Evolutionary conservation across 768 basidiomycete genomes (phyloP), one percentile per base, ranked within the genome.

Genomic region (Flagelloscypha sp.): DNA sequence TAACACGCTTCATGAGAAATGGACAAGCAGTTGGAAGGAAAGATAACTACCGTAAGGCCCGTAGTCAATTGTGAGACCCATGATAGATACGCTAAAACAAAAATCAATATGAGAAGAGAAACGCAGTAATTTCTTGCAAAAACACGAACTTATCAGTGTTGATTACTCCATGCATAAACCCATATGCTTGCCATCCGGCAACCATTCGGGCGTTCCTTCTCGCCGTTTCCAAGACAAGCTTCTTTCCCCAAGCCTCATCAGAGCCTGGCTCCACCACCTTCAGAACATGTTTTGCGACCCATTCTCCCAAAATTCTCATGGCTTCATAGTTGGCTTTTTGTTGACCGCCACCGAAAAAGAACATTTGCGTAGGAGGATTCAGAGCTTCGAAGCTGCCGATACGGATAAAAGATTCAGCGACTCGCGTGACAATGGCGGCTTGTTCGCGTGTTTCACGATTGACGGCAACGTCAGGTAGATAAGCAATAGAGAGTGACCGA

Each of bases 121-220:
- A 20, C 25, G n/a, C n/a, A n/a, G n/a, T n/a, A n/a, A n/a, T n/a
- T n/a, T n/a, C n/a, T n/a, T n/a, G n/a, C n/a, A 20, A 37, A 18
- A 17, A 2, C n/a, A 50, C 71, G 39, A 45, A 84, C 84, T 94
- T 95, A 63, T 97, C 94, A 2, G 93, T 94, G 52, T 98, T 98
- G 48, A 99, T 89, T 24, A 99, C 94, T 0, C 89, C 90, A 50
- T 92, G 87, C 88, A 90, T 88, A 54, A 86, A 92, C 1, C 89
- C 89, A 55, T 84, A 85, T 6, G 76, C 88, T 58, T 98, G 94
- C 95, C 95, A 98, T 3, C 72, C 83, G 7, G 92, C 95, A 0
- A 92, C 86, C 85, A 93, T 98, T 52, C 64, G 65, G 28, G 86
- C 93, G 52, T 95, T 98, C 50, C 90, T 65, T 54, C 71, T 74